Conservation (phyloP, 106 monocot genomes). For the Dendrobium officinale region DNA sequence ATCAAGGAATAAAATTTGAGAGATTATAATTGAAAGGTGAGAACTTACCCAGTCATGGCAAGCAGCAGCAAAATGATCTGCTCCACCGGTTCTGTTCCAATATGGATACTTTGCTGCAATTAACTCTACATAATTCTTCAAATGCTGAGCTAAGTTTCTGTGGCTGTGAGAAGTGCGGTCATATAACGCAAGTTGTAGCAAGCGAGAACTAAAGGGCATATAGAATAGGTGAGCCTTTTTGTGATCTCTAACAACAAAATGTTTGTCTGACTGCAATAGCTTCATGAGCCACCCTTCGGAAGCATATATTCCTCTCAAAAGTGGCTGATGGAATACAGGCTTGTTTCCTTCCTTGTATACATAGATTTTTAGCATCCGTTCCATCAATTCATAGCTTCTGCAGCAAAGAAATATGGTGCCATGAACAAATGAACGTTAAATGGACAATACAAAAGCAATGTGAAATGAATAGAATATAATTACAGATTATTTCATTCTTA, state of each 20-base stretch:
- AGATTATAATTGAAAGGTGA: neutral
- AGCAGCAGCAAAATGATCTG: constrained; percentile 57
- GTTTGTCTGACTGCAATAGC: constrained; percentile 34
- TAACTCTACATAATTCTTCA: constrained; percentile 31
- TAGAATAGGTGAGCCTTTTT: constrained; percentile 58
- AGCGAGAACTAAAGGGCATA: constrained; percentile 53
- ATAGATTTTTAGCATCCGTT: constrained; percentile 47
- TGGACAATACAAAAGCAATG: too few relatives aligned
- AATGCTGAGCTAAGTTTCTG: constrained; percentile 18
- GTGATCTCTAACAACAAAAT: constrained; percentile 33
- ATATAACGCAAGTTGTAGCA: constrained; percentile 33
- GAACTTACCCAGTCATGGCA: constrained; percentile 70
- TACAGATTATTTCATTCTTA: neutral
- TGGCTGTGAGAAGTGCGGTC: constrained; percentile 32
- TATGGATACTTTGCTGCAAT: constrained; percentile 52
- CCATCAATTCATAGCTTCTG: constrained; percentile 77
- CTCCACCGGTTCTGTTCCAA: constrained; percentile 58
- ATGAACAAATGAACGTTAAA: neutral
- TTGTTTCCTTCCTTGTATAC: constrained; percentile 53
- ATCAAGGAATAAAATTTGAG: neutral
- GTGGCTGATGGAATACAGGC: constrained; percentile 53
- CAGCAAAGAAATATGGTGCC: neutral
- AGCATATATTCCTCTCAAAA: constrained; percentile 57
- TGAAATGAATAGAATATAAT: neutral
- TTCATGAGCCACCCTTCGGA: constrained; percentile 85